Base-by-base conservation (phyloP, 2,329 filamentous ascomycete species). In the Fusarium newnesense region DNA sequence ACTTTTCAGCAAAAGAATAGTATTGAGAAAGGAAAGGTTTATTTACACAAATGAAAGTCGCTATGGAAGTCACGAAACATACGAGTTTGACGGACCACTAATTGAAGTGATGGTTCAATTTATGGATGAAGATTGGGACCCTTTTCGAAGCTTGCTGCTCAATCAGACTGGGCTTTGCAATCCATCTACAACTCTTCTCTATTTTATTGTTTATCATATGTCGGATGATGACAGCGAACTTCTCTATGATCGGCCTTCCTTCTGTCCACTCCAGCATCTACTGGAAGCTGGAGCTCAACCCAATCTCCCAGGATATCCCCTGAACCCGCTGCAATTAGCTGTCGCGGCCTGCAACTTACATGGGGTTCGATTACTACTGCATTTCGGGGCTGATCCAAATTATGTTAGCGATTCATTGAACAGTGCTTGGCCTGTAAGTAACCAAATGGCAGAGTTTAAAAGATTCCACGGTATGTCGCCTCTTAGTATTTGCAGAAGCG, bases 381-480 rank as follows among this genome's bases (percentile, higher is more conserved):
- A 18, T 3, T 49, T 7, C 3, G 0, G 3, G 5, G 46, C 46
- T 0, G 46, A 49, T 24, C 28, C 46, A 0, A 32, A 49, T 13
- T 18, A 1, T 13, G 7, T 49, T 9, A 28, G 46, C 2, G 46
- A 32, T 12, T 15, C 15, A 0, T 3, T 49, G 10, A 0, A 15
- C 3, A 7, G 7, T 0, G 0, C 3, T 4, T n/a, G 46, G 46
- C 28, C 15, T 7, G 2, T 2, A 18, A 32, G 13, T 1, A 49
- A 7, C 7, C 0, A 4, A 0, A 18, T 32, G 4, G 21, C 15
- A 0, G 5, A 0, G 1, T 49, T 49, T 1, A 3, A 9, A 2
- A 3, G 5, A 5, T 49, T 49, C 3, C 7, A 0, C 1, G 46
- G 28, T 0, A 32, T 18, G 21, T 49, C 46, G 13, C 21, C 46